A percentile compares a stretch with the other conserved stretches of the same genome.
Conservation (phyloP, 805 yeast species). For the Cyberlindnera maclurae region DNA sequence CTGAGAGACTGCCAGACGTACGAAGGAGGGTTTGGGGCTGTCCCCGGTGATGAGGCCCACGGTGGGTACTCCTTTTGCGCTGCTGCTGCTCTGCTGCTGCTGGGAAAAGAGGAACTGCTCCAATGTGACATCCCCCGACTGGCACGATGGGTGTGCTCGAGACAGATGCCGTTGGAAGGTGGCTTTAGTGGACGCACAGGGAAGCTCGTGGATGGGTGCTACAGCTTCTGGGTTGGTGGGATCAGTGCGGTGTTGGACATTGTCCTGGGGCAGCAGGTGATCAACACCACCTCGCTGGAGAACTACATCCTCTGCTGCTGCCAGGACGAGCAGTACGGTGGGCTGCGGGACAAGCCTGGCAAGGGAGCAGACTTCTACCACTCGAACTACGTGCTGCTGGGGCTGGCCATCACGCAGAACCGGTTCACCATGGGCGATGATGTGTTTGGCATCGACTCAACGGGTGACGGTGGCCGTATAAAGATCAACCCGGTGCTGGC, state of each 20-base stretch:
- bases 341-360: conserved; percentile 86
- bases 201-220: conserved; percentile 93
- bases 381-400: conserved; percentile 77
- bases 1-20: conserved; percentile 69
- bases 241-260: conserved; percentile 56
- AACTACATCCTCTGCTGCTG: conserved; percentile 71
- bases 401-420: conserved; percentile 38
- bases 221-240: conserved; percentile 94
- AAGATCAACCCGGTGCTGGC: conserved; percentile 55
- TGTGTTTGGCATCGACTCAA: no score
- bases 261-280: conserved; percentile 30
- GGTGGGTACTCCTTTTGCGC: conserved; percentile 97
- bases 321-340: conserved; percentile 56
- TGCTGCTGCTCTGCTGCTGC: conserved; percentile 49
- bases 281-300: conserved; percentile 52
- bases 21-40: conserved; percentile 94
- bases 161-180: conserved; percentile 73
- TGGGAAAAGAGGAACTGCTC: conserved; percentile 29
- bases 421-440: conserved; percentile 3
- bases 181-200: conserved; percentile 89
- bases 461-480: conserved; percentile 15
- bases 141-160: conserved; percentile 57
- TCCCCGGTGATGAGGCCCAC: conserved; percentile 82
- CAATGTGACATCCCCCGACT: conserved; percentile 42
- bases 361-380: conserved; percentile 80